phyloP scores from a whole-genome alignment of 345 rosid species.

The Carallia pectinifolia region DNA sequence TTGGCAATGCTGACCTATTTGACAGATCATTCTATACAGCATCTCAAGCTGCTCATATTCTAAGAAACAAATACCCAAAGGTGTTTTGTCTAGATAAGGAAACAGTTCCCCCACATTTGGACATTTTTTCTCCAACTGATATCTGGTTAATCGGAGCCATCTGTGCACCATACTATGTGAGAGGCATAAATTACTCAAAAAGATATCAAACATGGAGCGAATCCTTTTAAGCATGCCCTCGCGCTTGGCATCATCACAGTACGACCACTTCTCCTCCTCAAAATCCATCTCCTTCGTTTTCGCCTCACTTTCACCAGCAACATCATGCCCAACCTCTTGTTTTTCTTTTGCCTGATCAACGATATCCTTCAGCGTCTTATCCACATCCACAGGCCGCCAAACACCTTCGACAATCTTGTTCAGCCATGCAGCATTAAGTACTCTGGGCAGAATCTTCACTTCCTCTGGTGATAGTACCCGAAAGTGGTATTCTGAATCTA shows the following conservation, averaged over 20 bases:
- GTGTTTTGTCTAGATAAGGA: slow-evolving; percentile 1
- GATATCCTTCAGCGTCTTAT: neutral
- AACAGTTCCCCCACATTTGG: neutral
- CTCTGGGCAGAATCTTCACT: too few relatives aligned
- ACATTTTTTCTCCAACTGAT: neutral
- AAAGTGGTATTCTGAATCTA: too few relatives aligned
- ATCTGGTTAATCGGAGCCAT: neutral
- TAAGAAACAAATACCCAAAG: slow-evolving; percentile 3
- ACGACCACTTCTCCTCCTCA: neutral
- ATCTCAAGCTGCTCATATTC: neutral
- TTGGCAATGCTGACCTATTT: neutral
- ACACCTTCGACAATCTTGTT: too few relatives aligned
- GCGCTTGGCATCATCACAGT: slow-evolving; percentile 7
- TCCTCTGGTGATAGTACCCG: too few relatives aligned
- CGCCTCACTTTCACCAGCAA: too few relatives aligned
- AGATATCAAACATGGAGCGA: neutral
- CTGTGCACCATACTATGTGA: neutral
- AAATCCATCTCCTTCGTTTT: too few relatives aligned
- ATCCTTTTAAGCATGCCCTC: neutral
- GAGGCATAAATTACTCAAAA: neutral
- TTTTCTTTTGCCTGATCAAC: neutral
- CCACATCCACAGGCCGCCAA: slow-evolving; percentile 1
- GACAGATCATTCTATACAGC: neutral
- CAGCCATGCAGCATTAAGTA: too few relatives aligned
- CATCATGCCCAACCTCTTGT: neutral